Evolutionary conservation across 164 flowering plant genomes (phyloP), one percentile per base, ranked within the genome.

Genomic region (grape (Vitis vinifera)): DNA sequence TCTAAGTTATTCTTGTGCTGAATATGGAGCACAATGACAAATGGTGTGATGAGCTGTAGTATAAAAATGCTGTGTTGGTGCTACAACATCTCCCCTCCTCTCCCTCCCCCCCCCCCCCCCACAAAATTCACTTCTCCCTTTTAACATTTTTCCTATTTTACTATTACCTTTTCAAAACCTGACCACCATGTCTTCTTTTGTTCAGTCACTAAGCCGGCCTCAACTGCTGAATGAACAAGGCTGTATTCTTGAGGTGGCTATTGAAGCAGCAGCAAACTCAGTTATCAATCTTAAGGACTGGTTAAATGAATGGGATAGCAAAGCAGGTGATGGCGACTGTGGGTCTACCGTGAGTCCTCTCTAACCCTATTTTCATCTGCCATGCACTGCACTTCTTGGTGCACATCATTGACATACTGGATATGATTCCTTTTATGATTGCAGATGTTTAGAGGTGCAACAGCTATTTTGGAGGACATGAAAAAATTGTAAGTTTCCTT

Each of bases 241-340:
- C 59, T 73, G 51, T 70, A 66, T 84, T 69, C 99, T 94, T 73
- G 93, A 94, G 82, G 77, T 75, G 68, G 96, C 92, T 73, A 91
- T 92, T 78, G 89, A 85, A 81, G 97, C 99, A 69, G 97, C 94
- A 68, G 89, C 89, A 51, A 81, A 73, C 73, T 92, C 84, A 63
- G 68, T 95, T 31, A 83, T 91, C 44, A 71, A 79, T 80, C 77
- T 92, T 10, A 88, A 30, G 74, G 97, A 92, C 55, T 76, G 59
- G 74, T 79, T 94, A 69, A 90, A 95, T 85, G 96, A 88, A 59
- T 95, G 93, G 97, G 99, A 95, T 72, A 69, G 89, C 67, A 86
- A 85, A 91, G 96, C 85, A 37, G 99, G 97, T 74, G 99, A 94
- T 79, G 98, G 97, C 65, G 99, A 95, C 73, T 95, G 99, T 85